Evolutionary conservation across 139 green algal species (phyloP).

Genomic region (Micractinium sp.): DNA sequence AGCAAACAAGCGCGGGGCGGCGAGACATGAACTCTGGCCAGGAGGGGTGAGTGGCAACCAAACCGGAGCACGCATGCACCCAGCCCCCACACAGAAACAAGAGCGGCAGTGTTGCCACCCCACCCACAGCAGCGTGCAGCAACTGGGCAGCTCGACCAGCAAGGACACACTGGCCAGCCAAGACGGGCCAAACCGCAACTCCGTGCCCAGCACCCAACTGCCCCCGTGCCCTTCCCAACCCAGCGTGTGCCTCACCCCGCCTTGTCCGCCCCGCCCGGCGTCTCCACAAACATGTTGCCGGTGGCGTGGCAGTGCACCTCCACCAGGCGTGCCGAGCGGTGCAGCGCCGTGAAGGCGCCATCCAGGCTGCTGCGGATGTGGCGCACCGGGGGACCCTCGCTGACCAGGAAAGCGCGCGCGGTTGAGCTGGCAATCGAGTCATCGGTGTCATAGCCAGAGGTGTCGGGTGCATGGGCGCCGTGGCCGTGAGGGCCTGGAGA

Average conservation of each 20-base stretch:
- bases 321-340: conserved; percentile 27
- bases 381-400: conserved; percentile 32
- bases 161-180: neutral
- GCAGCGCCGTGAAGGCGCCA: conserved; percentile 34
- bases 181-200: neutral
- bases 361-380: conserved; percentile 28
- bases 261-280: conserved; percentile 9
- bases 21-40: neutral
- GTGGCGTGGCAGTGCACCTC: conserved; percentile 37
- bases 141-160: neutral
- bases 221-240: neutral
- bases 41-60: neutral
- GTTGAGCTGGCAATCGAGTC: neutral
- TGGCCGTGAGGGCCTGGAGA: neutral
- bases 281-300: conserved; percentile 43
- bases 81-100: no score
- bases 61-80: no score
- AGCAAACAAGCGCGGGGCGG: neutral
- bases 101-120: no score
- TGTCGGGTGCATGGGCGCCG: neutral
- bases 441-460: conserved; percentile 15
- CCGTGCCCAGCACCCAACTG: neutral
- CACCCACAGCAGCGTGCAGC: neutral
- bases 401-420: conserved; percentile 32
- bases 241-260: neutral